Conservation (phyloP, 345 rosid genomes). For the Syzygium aqueum region DNA sequence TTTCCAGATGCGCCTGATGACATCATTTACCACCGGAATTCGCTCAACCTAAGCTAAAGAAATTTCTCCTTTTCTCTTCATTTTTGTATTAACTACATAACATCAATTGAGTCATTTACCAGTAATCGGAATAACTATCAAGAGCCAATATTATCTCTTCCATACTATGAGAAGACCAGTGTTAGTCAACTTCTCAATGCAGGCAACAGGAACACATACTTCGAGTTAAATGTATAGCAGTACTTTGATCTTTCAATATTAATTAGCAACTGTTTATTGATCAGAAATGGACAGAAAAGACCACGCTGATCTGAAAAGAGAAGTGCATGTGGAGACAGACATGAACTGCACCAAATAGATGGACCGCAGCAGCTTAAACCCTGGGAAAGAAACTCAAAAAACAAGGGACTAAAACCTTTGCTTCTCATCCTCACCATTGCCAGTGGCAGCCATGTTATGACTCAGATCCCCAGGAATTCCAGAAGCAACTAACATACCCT, state of each 20-base stretch:
- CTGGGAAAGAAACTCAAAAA: background rate
- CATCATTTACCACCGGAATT: background rate
- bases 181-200: background rate
- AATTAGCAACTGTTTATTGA: background rate
- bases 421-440: conserved; percentile 39
- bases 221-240: background rate
- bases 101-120: background rate
- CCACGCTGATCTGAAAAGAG: background rate
- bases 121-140: background rate
- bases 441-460: conserved; percentile 14
- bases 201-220: background rate
- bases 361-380: background rate
- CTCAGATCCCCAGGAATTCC: conserved; percentile 43
- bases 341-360: background rate
- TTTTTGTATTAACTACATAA: background rate
- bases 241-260: background rate
- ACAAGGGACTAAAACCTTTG: background rate
- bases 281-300: background rate
- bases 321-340: background rate
- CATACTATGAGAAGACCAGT: background rate
- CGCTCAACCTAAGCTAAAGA: background rate
- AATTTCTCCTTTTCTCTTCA: background rate
- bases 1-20: background rate
- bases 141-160: background rate
- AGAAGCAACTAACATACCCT: conserved; percentile 41